Evolutionary conservation across 2,329 filamentous ascomycete genomes (phyloP).

Genomic region (Fusarium praegraminearum): DNA sequence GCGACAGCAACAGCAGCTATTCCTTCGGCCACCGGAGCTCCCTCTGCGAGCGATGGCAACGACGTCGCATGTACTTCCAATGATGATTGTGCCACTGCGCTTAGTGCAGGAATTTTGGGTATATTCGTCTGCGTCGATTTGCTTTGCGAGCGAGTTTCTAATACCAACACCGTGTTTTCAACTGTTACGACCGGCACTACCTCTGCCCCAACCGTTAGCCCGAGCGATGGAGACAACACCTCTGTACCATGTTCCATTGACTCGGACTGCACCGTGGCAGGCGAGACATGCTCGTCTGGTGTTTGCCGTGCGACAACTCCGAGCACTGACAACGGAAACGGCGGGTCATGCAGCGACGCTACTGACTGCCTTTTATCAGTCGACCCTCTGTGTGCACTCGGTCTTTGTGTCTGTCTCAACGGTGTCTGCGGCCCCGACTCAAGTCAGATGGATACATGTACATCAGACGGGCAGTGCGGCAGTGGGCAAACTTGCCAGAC

Average conservation of each 20-base stretch:
- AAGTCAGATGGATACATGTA: background rate
- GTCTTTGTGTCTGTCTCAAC: slow-evolving; percentile 28
- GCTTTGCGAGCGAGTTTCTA: slow-evolving; percentile 10
- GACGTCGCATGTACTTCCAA: slow-evolving; percentile 9
- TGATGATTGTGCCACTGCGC: slow-evolving; percentile 2
- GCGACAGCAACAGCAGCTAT: background rate
- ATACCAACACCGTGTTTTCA: slow-evolving; percentile 12
- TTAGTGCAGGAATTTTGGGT: slow-evolving; percentile 9
- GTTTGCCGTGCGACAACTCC: background rate
- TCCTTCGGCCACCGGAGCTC: background rate
- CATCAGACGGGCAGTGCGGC: background rate
- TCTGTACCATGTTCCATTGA: background rate
- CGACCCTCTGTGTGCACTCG: slow-evolving; percentile 18
- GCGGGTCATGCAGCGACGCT: background rate
- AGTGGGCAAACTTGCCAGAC: slow-evolving; percentile 13
- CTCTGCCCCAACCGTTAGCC: background rate
- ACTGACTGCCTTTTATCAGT: slow-evolving; percentile 20
- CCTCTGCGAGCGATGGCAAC: background rate
- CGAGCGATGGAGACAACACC: background rate
- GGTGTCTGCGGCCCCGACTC: slow-evolving; percentile 15
- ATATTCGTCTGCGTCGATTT: slow-evolving; percentile 16
- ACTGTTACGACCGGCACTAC: slow-evolving; percentile 3
- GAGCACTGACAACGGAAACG: background rate
- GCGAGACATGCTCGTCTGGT: slow-evolving; percentile 18
- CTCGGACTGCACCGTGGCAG: slow-evolving; percentile 4